These are phyloP conservation scores for Colletotrichum chlorophyti DNA, from an alignment of 2,329 filamentous ascomycete species.

Conservation along the genomic window DNA sequence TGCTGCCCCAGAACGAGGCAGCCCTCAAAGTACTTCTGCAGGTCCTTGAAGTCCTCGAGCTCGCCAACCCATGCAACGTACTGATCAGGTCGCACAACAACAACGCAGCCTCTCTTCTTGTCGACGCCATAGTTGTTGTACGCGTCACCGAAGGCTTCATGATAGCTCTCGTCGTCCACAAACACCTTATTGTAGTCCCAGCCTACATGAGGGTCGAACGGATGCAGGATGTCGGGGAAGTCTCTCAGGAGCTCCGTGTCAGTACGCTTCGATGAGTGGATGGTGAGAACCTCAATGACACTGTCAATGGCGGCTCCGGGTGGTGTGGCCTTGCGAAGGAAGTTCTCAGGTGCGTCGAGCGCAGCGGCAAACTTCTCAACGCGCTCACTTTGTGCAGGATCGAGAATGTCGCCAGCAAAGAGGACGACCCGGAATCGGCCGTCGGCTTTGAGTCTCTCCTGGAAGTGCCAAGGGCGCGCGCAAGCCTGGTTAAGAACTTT, in stretches of 20 bases:
- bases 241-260: slow-evolving; percentile 55
- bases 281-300: slow-evolving; percentile 59
- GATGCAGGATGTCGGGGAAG: slow-evolving; percentile 56
- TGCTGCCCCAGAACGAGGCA: slow-evolving; percentile 29
- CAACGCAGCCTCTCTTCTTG: slow-evolving; percentile 58
- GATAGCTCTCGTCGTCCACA: slow-evolving; percentile 59
- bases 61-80: slow-evolving; percentile 59
- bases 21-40: slow-evolving; percentile 43
- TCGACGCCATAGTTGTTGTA: slow-evolving; percentile 68
- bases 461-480: slow-evolving; percentile 64
- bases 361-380: slow-evolving; percentile 54
- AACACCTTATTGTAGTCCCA: slow-evolving; percentile 65
- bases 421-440: slow-evolving; percentile 66
- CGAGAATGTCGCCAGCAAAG: slow-evolving; percentile 65
- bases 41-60: slow-evolving; percentile 42
- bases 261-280: slow-evolving; percentile 61
- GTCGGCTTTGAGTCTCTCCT: slow-evolving; percentile 61
- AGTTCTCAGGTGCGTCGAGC: slow-evolving; percentile 37
- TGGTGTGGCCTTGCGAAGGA: slow-evolving; percentile 40
- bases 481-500: slow-evolving; percentile 66
- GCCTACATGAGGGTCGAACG: slow-evolving; percentile 52
- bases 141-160: slow-evolving; percentile 56
- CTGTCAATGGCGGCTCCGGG: slow-evolving; percentile 30
- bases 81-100: slow-evolving; percentile 71
- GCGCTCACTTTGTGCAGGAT: slow-evolving; percentile 47